Evolutionary conservation across 768 basidiomycete genomes (phyloP), one percentile per base, ranked within the genome.

Genomic region (Collybia sordida): DNA sequence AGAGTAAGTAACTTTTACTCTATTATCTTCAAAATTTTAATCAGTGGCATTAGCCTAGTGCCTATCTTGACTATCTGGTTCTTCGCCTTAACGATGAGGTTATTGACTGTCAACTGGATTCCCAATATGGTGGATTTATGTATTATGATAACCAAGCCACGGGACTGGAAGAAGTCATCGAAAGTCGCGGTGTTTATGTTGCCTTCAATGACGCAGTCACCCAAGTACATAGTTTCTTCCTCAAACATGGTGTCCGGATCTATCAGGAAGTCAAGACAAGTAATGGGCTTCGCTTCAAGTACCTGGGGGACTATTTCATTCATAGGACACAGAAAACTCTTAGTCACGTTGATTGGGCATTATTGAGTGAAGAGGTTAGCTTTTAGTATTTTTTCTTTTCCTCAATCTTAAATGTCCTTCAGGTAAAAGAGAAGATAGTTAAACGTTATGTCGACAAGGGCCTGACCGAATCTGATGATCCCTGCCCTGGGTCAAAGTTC

Each of bases 351-450:
- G 35, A 49, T n/a, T 59, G 57, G 57, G 34, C 25, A 31, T 17
- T 15, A 27, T 15, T 43, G 24, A 39, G 43, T 28, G 45, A 48
- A 28, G 35, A 49, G 22, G 57, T 58, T 38, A 27, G 54, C 36
- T 14, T 4, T 31, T 11, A 2, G 19, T 8, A 4, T 3, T 27
- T 45, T 37, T 41, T 11, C 19, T 3, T n/a, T 21, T 42, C 28
- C 8, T n/a, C 17, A 34, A 24, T 28, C 21, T 49, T 31, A 41
- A 36, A n/a, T 17, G 35, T 3, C 35, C 14, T 4, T 36, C 31
- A 58, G 57, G 23, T 53, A 1, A 58, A 58, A 48, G 43, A 47
- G 8, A 14, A 43, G 14, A 50, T 55, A n/a, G 51, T 58, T 24
- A 34, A 2, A 8, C 57, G 57, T 7, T 55, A 52, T 21, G 19